Conservation (phyloP, 768 basidiomycete species). For the Dacryopinax primogenitus region DNA sequence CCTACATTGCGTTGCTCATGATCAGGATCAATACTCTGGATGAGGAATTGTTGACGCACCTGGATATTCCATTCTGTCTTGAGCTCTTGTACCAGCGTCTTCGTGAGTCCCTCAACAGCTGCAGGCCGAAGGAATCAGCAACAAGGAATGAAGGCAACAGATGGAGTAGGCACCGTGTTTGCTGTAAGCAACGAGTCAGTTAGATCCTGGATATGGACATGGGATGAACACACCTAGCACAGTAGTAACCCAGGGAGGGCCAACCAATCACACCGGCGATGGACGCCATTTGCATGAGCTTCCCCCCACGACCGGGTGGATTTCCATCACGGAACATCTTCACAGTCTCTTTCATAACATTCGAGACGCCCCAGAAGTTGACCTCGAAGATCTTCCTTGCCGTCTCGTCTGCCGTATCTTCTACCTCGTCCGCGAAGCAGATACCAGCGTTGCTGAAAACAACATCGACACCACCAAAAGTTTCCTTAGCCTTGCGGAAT, state of each 20-base stretch:
- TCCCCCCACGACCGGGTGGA: conserved; percentile 6
- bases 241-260: not conserved
- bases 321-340: not conserved
- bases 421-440: conserved; percentile 28
- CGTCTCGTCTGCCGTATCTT: conserved; percentile 28
- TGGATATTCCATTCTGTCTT: not conserved
- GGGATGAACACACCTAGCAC: not conserved
- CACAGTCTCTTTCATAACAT: conserved; percentile 24
- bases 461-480: conserved; percentile 35
- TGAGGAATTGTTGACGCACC: not conserved
- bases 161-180: not conserved
- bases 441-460: conserved; percentile 36
- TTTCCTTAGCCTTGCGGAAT: conserved; percentile 27
- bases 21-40: not conserved
- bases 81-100: not conserved
- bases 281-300: not conserved
- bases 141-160: not conserved
- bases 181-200: not conserved
- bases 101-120: not conserved
- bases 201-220: not conserved
- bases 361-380: conserved; percentile 31
- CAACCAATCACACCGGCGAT: not conserved
- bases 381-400: conserved; percentile 32
- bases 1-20: not conserved
- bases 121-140: not conserved